Percentiles rank a stretch among this genome's conserved stretches.
Conservation (phyloP, 169 alveolate genomes). For the Plasmodium fragile region DNA sequence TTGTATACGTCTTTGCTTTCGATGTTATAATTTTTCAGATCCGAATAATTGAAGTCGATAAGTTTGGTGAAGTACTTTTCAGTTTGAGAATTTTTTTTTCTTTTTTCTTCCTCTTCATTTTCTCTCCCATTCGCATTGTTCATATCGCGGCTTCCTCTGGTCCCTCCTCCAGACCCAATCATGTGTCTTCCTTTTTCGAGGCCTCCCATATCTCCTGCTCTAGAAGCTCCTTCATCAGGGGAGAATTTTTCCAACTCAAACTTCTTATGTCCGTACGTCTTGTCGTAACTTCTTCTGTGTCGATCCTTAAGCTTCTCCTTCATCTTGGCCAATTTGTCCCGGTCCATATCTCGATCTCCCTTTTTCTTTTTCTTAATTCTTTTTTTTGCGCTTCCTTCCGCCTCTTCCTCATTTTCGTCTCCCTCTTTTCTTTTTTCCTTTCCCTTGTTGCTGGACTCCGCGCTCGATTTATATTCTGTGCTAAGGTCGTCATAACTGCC, state of each 20-base stretch:
- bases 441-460: background rate
- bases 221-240: background rate
- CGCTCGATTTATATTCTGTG: background rate
- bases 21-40: constrained; percentile 36
- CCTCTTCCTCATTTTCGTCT: background rate
- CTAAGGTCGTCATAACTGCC: background rate
- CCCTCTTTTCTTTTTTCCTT: background rate
- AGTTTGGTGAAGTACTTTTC: constrained; percentile 47
- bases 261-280: background rate
- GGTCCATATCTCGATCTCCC: background rate
- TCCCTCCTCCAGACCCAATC: background rate
- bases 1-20: constrained; percentile 68
- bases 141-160: background rate
- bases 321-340: background rate
- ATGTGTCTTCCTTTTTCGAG: background rate
- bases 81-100: background rate
- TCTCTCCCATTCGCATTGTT: background rate
- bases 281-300: background rate
- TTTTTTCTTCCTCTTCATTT: background rate
- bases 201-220: background rate
- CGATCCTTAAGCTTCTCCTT: background rate
- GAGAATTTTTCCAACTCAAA: background rate
- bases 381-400: background rate
- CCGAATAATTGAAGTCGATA: constrained; percentile 36
- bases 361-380: background rate